A percentile compares a stretch with the other conserved stretches of the same genome.
phyloP scores from a whole-genome alignment of 495 filamentous ascomycete genomes.

The Usnea hakonensis region DNA sequence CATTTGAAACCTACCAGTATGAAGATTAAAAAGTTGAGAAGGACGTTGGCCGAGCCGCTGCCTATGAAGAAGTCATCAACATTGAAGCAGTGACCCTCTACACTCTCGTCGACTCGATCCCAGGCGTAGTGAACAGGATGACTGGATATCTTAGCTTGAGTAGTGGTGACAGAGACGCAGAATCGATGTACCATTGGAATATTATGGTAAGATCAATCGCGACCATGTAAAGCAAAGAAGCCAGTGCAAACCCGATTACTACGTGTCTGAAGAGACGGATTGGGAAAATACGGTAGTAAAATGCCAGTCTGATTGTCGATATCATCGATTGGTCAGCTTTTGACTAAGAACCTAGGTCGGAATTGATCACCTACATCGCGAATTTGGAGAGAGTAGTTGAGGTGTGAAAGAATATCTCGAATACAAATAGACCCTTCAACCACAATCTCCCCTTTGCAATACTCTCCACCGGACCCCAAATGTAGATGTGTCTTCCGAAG shows the following conservation, averaged over 20 bases:
- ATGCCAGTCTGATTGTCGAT: slow-evolving; percentile 7
- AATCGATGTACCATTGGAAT: slow-evolving; percentile 18
- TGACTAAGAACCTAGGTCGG: too few relatives aligned
- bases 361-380: slow-evolving; percentile 11
- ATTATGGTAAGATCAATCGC: slow-evolving; percentile 13
- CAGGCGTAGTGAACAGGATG: slow-evolving; percentile 16
- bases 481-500: slow-evolving; percentile 19
- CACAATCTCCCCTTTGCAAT: slow-evolving; percentile 8
- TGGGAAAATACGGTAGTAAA: slow-evolving; percentile 21
- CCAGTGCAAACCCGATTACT: slow-evolving; percentile 2
- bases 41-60: slow-evolving; percentile 15
- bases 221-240: slow-evolving; percentile 11
- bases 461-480: neutral
- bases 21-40: slow-evolving; percentile 19
- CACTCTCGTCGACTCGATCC: slow-evolving; percentile 4
- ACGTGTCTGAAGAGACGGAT: slow-evolving; percentile 13
- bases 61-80: slow-evolving; percentile 10
- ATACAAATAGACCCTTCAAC: slow-evolving; percentile 15
- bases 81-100: slow-evolving; percentile 13
- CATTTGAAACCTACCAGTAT: slow-evolving; percentile 9
- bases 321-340: too few relatives aligned
- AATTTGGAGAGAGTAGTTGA: slow-evolving; percentile 15
- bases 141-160: too few relatives aligned
- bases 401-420: slow-evolving; percentile 20
- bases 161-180: neutral